Evolutionary conservation across 1,284 basidiomycete species (phyloP).

Genomic region (Apiotrichum gamsii): DNA sequence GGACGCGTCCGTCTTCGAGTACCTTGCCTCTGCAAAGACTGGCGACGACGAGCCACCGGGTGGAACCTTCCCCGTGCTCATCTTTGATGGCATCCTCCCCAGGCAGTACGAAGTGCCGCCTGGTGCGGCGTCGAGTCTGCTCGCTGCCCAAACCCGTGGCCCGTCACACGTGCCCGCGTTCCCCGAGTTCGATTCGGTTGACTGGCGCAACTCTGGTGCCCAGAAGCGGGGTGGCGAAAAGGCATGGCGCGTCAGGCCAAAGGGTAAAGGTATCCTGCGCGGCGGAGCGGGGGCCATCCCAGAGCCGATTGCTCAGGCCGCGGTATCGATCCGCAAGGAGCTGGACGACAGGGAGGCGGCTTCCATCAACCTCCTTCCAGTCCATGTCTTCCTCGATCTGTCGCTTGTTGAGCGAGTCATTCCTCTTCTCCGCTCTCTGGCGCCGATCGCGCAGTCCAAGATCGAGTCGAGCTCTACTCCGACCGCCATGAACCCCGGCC

Average conservation of each 20-base stretch:
- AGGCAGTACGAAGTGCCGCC: constrained; percentile 36
- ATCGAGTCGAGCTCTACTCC: neutral
- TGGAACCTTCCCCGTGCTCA: constrained; percentile 39
- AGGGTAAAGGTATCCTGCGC: constrained; percentile 31
- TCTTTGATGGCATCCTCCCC: constrained; percentile 41
- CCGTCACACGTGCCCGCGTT: constrained; percentile 17
- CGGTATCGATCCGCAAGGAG: constrained; percentile 20
- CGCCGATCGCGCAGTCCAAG: constrained; percentile 23
- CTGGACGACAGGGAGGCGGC: constrained; percentile 16
- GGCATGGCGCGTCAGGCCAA: constrained; percentile 34
- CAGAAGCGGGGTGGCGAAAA: constrained; percentile 32
- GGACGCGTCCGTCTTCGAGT: constrained; percentile 35
- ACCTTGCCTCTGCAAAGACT: constrained; percentile 22
- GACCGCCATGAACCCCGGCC: neutral
- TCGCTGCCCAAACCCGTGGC: constrained; percentile 1
- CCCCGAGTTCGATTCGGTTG: constrained; percentile 38
- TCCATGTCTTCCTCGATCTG: constrained; percentile 72
- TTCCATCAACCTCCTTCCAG: constrained; percentile 50
- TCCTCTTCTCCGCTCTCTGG: constrained; percentile 31
- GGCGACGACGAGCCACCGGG: constrained; percentile 30
- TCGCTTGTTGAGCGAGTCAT: constrained; percentile 49
- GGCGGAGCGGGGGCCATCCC: constrained; percentile 11
- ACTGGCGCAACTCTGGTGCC: constrained; percentile 41
- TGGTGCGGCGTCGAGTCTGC: constrained; percentile 15
- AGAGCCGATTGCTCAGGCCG: constrained; percentile 16